A percentile compares a stretch with the other conserved stretches of the same genome.
Conservation (phyloP, 495 filamentous ascomycete genomes). For the Trichoderma gamsii region DNA sequence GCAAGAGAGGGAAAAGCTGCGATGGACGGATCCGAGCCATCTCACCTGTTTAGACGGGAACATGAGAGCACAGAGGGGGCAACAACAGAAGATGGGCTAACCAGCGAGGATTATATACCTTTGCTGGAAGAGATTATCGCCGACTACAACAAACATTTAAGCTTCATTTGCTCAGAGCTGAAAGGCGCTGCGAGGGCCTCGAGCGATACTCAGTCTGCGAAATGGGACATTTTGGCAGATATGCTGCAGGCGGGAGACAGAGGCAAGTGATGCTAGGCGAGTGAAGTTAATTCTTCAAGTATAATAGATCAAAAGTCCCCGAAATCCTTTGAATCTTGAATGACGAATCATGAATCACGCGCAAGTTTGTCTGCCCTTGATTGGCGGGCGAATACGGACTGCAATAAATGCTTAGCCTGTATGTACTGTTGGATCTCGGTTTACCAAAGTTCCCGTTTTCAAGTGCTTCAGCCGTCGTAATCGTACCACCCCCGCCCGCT, state of each 20-base stretch:
- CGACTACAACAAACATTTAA: conserved; percentile 45
- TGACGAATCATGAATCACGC: too few relatives aligned
- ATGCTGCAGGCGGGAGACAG: conserved; percentile 46
- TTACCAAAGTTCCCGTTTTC: too few relatives aligned
- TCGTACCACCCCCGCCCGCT: too few relatives aligned
- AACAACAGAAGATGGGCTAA: conserved; percentile 25
- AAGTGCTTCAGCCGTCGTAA: too few relatives aligned
- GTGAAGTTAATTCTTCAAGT: neutral
- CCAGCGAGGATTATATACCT: conserved; percentile 25
- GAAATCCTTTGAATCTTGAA: too few relatives aligned
- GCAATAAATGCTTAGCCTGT: too few relatives aligned
- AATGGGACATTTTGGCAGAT: conserved; percentile 55
- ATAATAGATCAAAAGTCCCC: too few relatives aligned
- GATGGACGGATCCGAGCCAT: conserved; percentile 33
- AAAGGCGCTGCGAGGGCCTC: conserved; percentile 55
- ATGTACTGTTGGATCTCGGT: too few relatives aligned
- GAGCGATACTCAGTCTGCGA: conserved; percentile 40
- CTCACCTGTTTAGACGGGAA: conserved; percentile 31
- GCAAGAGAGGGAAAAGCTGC: conserved; percentile 36
- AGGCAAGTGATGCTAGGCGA: neutral
- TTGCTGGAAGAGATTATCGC: conserved; percentile 37
- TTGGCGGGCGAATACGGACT: too few relatives aligned
- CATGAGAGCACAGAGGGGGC: neutral
- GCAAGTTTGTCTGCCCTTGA: too few relatives aligned
- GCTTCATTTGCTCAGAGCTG: conserved; percentile 50